A percentile compares a stretch with the other conserved stretches of the same genome.
Evolutionary conservation across 2,329 filamentous ascomycete genomes (phyloP).

Genomic region (Fonsecaea multimorphosa): DNA sequence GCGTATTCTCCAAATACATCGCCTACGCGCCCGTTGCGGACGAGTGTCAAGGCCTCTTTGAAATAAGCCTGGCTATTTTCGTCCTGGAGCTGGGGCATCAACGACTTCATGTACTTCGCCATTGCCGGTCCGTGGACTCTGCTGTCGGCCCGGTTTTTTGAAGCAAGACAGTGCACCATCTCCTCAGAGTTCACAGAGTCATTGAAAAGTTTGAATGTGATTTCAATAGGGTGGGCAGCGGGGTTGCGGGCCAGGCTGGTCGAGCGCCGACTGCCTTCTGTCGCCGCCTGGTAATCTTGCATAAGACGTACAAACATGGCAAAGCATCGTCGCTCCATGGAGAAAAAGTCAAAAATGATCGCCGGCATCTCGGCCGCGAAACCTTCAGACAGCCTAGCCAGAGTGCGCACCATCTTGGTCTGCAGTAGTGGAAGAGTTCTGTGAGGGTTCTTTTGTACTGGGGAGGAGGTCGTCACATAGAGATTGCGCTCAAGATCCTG

Average conservation of each 20-base stretch:
- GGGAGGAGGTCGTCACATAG: not conserved
- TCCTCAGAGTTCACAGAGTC: not conserved
- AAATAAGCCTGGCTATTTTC: not conserved
- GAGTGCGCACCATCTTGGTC: constrained; percentile 12
- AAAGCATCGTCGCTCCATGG: constrained; percentile 12
- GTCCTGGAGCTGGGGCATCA: not conserved
- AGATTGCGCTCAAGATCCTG: constrained; percentile 1
- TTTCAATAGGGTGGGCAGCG: not conserved
- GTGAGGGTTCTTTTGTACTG: not conserved
- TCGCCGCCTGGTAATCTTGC: not conserved
- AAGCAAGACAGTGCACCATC: not conserved
- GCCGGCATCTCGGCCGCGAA: constrained; percentile 17
- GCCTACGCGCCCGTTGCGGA: not conserved
- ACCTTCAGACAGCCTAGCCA: constrained; percentile 6
- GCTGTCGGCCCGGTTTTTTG: not conserved
- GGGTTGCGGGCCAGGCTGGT: too few species aligned
- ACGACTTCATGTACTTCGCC: constrained; percentile 8
- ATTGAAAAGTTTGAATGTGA: not conserved
- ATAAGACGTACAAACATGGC: not conserved
- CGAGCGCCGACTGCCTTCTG: not conserved
- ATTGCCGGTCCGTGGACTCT: not conserved
- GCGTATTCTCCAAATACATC: not conserved
- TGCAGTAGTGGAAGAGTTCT: not conserved
- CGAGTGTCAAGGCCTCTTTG: not conserved
- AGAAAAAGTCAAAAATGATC: constrained; percentile 16